These are phyloP conservation scores for Gautieria morchelliformis DNA, from an alignment of 768 basidiomycete genomes.

Conservation along the genomic window DNA sequence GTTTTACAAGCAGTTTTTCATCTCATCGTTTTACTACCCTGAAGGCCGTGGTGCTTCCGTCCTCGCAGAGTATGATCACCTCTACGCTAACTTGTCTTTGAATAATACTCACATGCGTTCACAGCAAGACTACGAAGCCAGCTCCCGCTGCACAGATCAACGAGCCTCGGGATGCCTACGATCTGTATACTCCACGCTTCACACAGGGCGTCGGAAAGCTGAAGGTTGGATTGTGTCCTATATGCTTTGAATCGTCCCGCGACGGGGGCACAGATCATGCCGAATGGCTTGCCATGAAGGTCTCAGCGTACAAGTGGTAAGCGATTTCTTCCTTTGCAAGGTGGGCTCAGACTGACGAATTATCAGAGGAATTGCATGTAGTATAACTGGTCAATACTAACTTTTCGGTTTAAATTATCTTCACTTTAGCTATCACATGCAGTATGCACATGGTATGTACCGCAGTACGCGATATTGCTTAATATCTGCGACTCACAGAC, in stretches of 20 bases:
- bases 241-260: constrained; percentile 51
- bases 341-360: neutral
- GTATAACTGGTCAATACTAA: neutral
- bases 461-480: neutral
- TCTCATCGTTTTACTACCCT: constrained; percentile 43
- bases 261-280: constrained; percentile 58
- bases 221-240: constrained; percentile 71
- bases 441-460: constrained; percentile 60
- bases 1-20: constrained; percentile 64
- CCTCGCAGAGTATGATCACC: constrained; percentile 25
- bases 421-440: constrained; percentile 66
- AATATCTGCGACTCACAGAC: neutral
- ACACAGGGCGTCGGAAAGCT: constrained; percentile 57
- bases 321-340: constrained; percentile 14
- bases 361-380: no score
- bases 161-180: constrained; percentile 46
- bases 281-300: constrained; percentile 71
- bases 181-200: constrained; percentile 73
- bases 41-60: constrained; percentile 17
- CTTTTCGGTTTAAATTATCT: neutral
- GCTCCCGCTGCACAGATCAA: constrained; percentile 31
- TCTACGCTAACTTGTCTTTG: constrained; percentile 2
- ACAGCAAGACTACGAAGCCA: neutral
- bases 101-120: neutral
- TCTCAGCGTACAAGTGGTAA: constrained; percentile 75